Base-by-base conservation (phyloP, 306 rosid species). In the Ochetophila trinervis region DNA sequence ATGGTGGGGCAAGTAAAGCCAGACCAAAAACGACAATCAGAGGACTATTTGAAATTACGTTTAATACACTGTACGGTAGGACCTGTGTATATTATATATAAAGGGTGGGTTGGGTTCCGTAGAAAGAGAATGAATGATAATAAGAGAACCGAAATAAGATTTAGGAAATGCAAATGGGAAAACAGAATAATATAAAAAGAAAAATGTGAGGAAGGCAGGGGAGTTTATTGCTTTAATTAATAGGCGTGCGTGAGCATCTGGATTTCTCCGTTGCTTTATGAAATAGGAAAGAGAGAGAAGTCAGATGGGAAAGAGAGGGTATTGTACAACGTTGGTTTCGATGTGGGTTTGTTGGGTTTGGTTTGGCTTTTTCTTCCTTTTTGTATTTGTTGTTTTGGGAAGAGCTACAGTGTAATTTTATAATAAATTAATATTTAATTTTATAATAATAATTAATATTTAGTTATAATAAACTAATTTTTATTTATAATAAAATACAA, bases 191-290 rank as follows among this genome's bases (percentile, higher is more conserved):
- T 10, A 17, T 36, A 9, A 42, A 19, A 63, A 16, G 0, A 6
- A 35, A 11, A 20, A 23, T 24, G 20, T 3, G 47, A 12, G 13
- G 7, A n/a, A 4, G 53, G 57, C 17, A 40, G 0, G 63, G 45
- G 52, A n/a, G 27, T n/a, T 67, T 9, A n/a, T 21, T 50, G 13
- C 0, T 17, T 64, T 20, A 13, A 49, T 11, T n/a, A n/a, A n/a
- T n/a, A n/a, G n/a, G n/a, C n/a, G 18, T 2, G 72, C 59, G 72
- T 57, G 65, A 57, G 73, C 62, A 34, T 71, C 65, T 70, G 16
- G 70, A 66, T 23, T 45, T 36, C 42, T 71, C 73, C 21, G 22
- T 13, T 20, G 50, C 45, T 36, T 63, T 75, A 21, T 63, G 35
- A 23, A 32, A 48, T 4, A n/a, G 20, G 58, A 32, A 60, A 57